Evolutionary conservation across 2,329 filamentous ascomycete species (phyloP), one percentile per base, ranked within the genome.

Genomic region (Clarireedia hainanense): DNA sequence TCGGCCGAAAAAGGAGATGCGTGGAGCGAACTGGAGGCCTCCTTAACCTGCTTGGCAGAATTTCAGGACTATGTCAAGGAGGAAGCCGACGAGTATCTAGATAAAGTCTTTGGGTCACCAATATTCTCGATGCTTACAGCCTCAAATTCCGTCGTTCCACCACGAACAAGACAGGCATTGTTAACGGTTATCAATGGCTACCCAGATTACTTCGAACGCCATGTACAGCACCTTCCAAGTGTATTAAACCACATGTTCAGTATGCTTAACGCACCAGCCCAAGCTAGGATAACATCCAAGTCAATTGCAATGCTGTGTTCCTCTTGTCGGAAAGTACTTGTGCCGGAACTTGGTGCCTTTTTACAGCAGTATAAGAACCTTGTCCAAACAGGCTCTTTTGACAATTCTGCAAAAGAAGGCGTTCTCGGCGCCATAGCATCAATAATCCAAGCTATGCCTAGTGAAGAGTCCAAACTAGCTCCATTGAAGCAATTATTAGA

Each of bases 301-400:
- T 87, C 88, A 0, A 91, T 95, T 37, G 76, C 80, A 34, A 81
- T 80, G 5, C 78, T 94, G 1, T 92, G 88, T 67, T 89, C 84
- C 0, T 87, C 88, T 30, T 94, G 89, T 61, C 80, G 89, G 39
- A 75, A 75, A 26, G 79, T 84, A 51, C 73, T 95, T n/a, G 81
- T 84, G 5, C 72, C 78, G 1, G 84, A 92, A 64, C 77, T 86
- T 3, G 74, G 75, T 50, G 80, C 81, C 0, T 91, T 95, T 65
- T 73, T 94, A 46, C 75, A 80, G 30, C 85, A 91, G 65, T 92
- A 91, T 67, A 75, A 80, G 56, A 75, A 76, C n/a, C 80, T 91
- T 50, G 74, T 80, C n/a, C 71, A 71, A 23, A 76, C 76, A 50
- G 72, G 73, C n/a, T 79, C 79, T 6, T 74, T 88, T 9, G 86